These are phyloP conservation scores for Starmerella floricola DNA, from an alignment of 805 yeast species.

Conservation along the genomic window DNA sequence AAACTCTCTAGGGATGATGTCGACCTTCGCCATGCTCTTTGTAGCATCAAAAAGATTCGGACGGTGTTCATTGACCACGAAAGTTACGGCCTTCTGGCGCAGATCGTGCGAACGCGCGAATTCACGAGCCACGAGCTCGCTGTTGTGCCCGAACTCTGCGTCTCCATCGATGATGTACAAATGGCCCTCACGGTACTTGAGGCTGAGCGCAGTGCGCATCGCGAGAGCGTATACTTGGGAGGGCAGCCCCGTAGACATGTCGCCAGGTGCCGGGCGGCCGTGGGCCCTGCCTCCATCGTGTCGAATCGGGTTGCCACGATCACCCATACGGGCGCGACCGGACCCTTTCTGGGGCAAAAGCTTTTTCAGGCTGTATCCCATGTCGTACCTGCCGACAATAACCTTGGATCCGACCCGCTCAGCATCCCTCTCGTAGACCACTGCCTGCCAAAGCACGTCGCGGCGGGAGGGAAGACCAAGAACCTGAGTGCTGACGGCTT, in stretches of 20 bases:
- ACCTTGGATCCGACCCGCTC: constrained; percentile 80
- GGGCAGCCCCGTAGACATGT: constrained; percentile 70
- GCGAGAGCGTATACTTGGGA: constrained; percentile 62
- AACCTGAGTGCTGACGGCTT: constrained; percentile 64
- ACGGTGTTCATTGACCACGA: constrained; percentile 52
- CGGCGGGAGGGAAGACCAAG: constrained; percentile 70
- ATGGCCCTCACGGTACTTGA: constrained; percentile 63
- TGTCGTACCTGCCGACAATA: constrained; percentile 77
- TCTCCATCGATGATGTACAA: constrained; percentile 54
- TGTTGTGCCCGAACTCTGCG: constrained; percentile 28
- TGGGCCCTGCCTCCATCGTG: constrained; percentile 81
- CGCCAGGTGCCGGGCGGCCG: constrained; percentile 84
- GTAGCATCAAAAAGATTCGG: constrained; percentile 51
- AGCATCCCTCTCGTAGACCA: constrained; percentile 78
- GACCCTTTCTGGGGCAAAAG: constrained; percentile 83
- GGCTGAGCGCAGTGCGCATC: constrained; percentile 67
- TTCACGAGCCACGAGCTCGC: constrained; percentile 38
- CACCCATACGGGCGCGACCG: constrained; percentile 94
- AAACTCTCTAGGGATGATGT: constrained; percentile 60
- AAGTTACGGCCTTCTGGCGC: constrained; percentile 35
- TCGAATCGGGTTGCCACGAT: constrained; percentile 85
- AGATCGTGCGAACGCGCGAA: constrained; percentile 37
- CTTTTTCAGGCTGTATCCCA: constrained; percentile 73
- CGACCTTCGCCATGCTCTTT: constrained; percentile 41
- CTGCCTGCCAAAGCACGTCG: constrained; percentile 90